phyloP scores from a whole-genome alignment of 2,329 filamentous ascomycete species.

The Phialemonium atrogriseum region DNA sequence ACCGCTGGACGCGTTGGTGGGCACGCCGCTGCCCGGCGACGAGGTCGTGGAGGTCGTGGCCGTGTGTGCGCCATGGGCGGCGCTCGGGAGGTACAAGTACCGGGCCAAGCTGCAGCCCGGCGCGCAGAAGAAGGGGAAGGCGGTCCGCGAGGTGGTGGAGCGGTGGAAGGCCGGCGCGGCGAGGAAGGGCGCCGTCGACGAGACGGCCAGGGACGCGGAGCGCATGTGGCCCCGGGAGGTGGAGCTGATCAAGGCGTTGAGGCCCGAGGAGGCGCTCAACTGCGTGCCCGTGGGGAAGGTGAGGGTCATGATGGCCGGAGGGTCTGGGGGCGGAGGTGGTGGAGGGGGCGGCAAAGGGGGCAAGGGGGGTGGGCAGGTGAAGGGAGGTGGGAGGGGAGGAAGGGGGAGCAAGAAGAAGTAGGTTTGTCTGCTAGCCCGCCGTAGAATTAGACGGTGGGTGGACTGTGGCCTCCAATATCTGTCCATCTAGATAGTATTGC shows the following conservation, averaged over 20 bases:
- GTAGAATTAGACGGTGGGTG: no score
- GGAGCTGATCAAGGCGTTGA: slow-evolving; percentile 75
- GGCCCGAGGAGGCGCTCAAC: slow-evolving; percentile 74
- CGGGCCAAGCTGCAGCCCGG: slow-evolving; percentile 93
- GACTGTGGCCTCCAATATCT: no score
- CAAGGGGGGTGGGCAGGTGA: slow-evolving; percentile 24
- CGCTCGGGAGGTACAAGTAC: slow-evolving; percentile 71
- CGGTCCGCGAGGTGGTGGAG: slow-evolving; percentile 80
- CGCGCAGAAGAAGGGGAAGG: slow-evolving; percentile 85
- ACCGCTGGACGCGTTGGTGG: slow-evolving; percentile 64
- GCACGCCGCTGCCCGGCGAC: slow-evolving; percentile 70
- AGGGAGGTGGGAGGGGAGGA: slow-evolving; percentile 21
- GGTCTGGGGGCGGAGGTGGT: slow-evolving; percentile 33
- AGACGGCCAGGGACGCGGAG: slow-evolving; percentile 55
- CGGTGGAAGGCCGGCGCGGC: slow-evolving; percentile 63
- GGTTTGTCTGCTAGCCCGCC: no score
- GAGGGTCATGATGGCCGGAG: slow-evolving; percentile 66
- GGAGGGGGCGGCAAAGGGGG: slow-evolving; percentile 29
- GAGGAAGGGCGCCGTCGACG: slow-evolving; percentile 52
- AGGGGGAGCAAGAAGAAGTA: slow-evolving; percentile 36
- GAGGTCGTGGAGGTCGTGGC: slow-evolving; percentile 64
- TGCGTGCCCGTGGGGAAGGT: slow-evolving; percentile 73
- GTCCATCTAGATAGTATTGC: no score
- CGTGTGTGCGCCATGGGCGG: slow-evolving; percentile 57
- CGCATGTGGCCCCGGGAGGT: slow-evolving; percentile 78